Evolutionary conservation across 495 filamentous ascomycete genomes (phyloP), one percentile per base, ranked within the genome.

Genomic region (Penicillium egyptiacum): DNA sequence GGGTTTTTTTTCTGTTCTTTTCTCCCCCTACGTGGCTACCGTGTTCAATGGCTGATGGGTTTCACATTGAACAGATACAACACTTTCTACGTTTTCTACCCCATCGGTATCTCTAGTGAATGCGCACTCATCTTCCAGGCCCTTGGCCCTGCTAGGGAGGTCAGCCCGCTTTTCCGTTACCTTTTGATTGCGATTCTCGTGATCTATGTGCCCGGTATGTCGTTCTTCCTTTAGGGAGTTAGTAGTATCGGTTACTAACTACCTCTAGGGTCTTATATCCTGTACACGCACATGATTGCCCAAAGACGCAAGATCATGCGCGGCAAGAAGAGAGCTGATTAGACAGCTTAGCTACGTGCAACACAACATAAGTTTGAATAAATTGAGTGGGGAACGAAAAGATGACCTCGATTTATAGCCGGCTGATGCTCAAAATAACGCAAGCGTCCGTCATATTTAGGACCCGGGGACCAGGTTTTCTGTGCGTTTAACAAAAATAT

Each of bases 211-310:
- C 92, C 92, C 50, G 88, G 91, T 92, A 79, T 71, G 84, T 67
- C 47, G 46, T 25, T 50, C 30, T 25, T 28, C n/a, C 42, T 57
- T 1, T 19, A 16, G 4, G 22, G 43, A 47, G 17, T 58, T 37
- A 39, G 17, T 6, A 26, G 5, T 41, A 37, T 8, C 41, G 59
- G 31, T 55, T 53, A 50, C 63, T 74, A 51, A 71, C 51, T 30
- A 2, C 17, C 4, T 44, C 10, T 63, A 94, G 92, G 92, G 20
- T 87, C 89, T 22, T 93, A 92, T 62, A 83, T 95, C 50, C 79
- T 98, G 54, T 98, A 91, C 67, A 89, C 88, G 22, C 88, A 98
- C 73, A 98, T 98, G 94, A 88, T 98, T 72, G 75, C 78, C 44
- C 95, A 98, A 80, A 79, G 93, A 58, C 78, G 85, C 50, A 95